These are phyloP conservation scores for Cardiospermum halicacabum DNA, from an alignment of 345 rosid species.

Conservation along the genomic window DNA sequence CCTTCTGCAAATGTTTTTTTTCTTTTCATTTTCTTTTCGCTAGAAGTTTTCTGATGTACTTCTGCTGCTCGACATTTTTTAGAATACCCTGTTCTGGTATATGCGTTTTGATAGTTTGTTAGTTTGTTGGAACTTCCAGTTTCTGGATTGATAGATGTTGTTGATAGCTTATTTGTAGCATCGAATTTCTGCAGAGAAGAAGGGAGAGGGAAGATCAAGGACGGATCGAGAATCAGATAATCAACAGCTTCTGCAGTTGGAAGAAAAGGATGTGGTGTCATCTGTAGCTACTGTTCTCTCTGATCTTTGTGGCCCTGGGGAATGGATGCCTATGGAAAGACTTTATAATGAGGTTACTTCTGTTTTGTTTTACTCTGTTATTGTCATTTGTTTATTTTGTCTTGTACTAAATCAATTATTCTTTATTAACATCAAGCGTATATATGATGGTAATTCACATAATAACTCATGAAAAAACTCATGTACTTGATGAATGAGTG, in stretches of 20 bases:
- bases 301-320: constrained; percentile 97
- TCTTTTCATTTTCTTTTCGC: neutral
- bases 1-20: neutral
- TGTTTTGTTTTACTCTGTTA: neutral
- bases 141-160: neutral
- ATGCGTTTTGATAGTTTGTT: too few relatives aligned
- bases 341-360: constrained; percentile 78
- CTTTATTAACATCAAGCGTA: neutral
- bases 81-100: too few relatives aligned
- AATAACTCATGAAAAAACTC: neutral
- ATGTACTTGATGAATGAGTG: neutral
- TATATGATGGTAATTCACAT: neutral
- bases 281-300: constrained; percentile 97
- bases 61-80: too few relatives aligned
- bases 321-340: constrained; percentile 99
- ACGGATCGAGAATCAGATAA: constrained; percentile 92
- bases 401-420: neutral
- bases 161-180: constrained; percentile 24
- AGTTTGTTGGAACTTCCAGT: too few relatives aligned
- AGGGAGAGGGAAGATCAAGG: constrained; percentile 72
- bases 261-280: constrained; percentile 97
- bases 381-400: too few relatives aligned
- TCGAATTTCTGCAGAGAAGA: constrained; percentile 57
- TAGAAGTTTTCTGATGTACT: too few relatives aligned
- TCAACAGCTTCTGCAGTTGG: constrained; percentile 82